Conservation (phyloP, 2,329 filamentous ascomycete genomes). For the Pestalotiopsis sp. region DNA sequence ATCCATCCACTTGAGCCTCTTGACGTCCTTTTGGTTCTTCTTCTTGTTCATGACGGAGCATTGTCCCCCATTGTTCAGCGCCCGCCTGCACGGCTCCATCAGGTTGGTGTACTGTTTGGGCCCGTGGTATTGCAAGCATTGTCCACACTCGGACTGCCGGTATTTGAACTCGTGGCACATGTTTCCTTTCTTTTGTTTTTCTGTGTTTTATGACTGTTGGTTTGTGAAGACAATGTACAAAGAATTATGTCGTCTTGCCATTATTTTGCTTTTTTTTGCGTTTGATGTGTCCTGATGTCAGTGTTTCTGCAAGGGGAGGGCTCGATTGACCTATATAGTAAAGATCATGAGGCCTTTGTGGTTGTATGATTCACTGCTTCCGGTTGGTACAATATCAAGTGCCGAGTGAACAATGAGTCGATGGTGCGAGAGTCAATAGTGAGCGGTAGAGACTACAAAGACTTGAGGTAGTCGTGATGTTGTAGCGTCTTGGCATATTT, state of each 20-base stretch:
- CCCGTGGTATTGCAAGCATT: conserved; percentile 9
- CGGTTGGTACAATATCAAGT: neutral
- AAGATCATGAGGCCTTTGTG: neutral
- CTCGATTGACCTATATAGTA: neutral
- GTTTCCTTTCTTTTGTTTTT: neutral
- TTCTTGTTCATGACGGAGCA: neutral
- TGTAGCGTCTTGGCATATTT: neutral
- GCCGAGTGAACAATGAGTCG: neutral
- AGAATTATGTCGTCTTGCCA: neutral
- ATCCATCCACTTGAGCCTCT: conserved; percentile 5
- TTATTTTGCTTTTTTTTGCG: neutral
- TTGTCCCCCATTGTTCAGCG: neutral
- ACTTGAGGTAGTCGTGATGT: neutral
- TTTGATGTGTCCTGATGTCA: neutral
- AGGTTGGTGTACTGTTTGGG: conserved; percentile 7
- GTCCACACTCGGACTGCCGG: conserved; percentile 11
- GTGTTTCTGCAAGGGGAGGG: neutral
- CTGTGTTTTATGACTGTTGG: neutral
- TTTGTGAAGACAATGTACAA: neutral
- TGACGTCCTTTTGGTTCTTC: neutral
- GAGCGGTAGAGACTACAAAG: neutral
- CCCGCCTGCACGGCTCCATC: neutral
- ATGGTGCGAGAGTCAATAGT: neutral
- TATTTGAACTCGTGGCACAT: conserved; percentile 13
- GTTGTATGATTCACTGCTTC: neutral